phyloP scores from a whole-genome alignment of 139 green algal genomes.

The Chlorella ohadii region DNA sequence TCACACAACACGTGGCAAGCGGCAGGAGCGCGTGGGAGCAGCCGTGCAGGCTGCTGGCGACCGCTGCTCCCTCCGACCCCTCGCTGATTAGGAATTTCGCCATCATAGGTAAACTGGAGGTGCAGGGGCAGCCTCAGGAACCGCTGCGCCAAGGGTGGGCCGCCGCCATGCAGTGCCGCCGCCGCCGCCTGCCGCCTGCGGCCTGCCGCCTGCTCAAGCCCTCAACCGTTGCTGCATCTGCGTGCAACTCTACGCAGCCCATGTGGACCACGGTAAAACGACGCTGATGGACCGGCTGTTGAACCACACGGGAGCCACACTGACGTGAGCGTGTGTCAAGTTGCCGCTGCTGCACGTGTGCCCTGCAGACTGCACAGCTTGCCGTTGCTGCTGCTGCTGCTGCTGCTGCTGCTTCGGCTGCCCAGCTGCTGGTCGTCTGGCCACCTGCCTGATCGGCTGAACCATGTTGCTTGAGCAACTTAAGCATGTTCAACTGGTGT shows the following conservation, averaged over 20 bases:
- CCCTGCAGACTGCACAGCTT: too few relatives aligned
- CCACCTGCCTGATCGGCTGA: too few relatives aligned
- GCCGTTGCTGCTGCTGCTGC: too few relatives aligned
- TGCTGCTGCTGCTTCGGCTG: too few relatives aligned
- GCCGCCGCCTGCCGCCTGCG: neutral
- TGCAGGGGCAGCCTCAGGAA: neutral
- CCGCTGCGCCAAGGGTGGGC: neutral
- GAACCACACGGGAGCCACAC: constrained; percentile 48
- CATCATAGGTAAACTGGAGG: constrained; percentile 69
- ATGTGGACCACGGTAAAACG: constrained; percentile 97
- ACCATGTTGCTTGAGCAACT: too few relatives aligned
- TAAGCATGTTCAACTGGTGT: too few relatives aligned
- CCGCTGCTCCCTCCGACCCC: constrained; percentile 6
- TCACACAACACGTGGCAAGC: too few relatives aligned
- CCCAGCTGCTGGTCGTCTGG: too few relatives aligned
- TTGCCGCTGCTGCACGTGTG: too few relatives aligned
- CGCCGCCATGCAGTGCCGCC: neutral
- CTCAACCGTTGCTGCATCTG: too few relatives aligned
- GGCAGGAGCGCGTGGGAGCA: too few relatives aligned
- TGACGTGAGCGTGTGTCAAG: constrained; percentile 19
- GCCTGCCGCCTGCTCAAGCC: too few relatives aligned
- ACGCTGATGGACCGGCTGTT: constrained; percentile 85
- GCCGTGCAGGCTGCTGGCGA: neutral
- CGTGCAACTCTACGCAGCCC: constrained; percentile 42
- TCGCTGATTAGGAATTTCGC: constrained; percentile 73